Base-by-base conservation (phyloP, 1,139 yeast species). In the Yamadazyma diddensiae region DNA sequence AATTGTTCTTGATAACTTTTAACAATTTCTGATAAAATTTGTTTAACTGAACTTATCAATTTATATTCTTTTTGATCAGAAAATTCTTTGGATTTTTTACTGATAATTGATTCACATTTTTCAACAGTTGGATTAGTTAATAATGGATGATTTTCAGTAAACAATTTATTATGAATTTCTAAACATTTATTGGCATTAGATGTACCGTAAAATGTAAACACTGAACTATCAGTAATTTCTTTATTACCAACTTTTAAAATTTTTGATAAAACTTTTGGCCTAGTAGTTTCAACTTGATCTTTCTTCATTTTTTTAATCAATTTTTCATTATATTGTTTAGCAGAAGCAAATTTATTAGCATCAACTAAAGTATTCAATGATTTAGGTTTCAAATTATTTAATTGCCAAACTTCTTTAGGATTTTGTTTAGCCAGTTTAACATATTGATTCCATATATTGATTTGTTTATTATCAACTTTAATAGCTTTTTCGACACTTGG, bases 401-500 rank as follows among this genome's bases (percentile, higher is more conserved):
- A 59, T 37, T 70, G 65, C 82, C 82, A 82, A 46, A 70, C 72
- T 35, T 65, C 70, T 47, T 66, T 62, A 15, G 92, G 90, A 49
- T 76, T 67, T 34, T 63, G 67, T 42, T 65, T 67, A 39, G 86
- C 84, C 20, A 64, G 52, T 16, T 65, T 62, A 14, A 90, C 81
- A 55, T 77, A 83, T 38, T 70, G 65, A 60, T 87, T 88, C 92
- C 90, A 90, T 41, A 75, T 72, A 15, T 70, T 59, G 30, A 86
- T 77, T 59, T 87, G 95, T 21, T 67, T 66, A 50, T 76, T 78
- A 52, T 86, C 95, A 22, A 80, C 67, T 43, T 75, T 74, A 34
- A 84, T 62, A 5, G 95, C 75, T 48, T 80, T 70, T 45, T 73
- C 73, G 29, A 84, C 57, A 38, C 84, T 70, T 32, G 97, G 97